Conservation (phyloP, 306 rosid species). For the Rosa rugosa region DNA sequence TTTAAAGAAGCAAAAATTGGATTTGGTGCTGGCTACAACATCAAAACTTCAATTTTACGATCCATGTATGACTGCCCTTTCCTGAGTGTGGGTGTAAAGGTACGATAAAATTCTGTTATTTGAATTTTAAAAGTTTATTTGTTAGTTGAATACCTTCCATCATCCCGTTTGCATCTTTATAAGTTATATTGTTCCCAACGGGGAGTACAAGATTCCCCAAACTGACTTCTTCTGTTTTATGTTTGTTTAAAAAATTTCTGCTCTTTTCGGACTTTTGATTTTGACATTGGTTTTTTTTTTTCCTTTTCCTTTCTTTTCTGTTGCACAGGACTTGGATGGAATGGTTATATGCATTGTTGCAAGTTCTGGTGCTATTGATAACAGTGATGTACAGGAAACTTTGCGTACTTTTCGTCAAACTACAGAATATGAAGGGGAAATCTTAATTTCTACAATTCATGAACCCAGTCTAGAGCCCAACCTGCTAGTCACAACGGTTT, state of each 20-base stretch:
- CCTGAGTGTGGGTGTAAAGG: slow-evolving; percentile 75
- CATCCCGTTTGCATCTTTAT: background rate
- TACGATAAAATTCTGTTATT: slow-evolving; percentile 26
- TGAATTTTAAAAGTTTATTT: background rate
- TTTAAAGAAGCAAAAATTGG: slow-evolving; percentile 82
- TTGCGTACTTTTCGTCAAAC: slow-evolving; percentile 63
- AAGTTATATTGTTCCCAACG: background rate
- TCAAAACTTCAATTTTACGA: slow-evolving; percentile 65
- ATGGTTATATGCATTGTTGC: slow-evolving; percentile 66
- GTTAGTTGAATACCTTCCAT: background rate
- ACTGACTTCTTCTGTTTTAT: background rate
- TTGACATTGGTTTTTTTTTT: background rate
- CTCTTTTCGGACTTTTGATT: background rate
- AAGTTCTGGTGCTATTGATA: slow-evolving; percentile 48
- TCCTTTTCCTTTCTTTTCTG: background rate
- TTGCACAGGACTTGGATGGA: slow-evolving; percentile 63
- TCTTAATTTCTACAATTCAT: slow-evolving; percentile 53
- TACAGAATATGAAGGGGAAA: slow-evolving; percentile 54
- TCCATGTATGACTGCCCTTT: slow-evolving; percentile 83
- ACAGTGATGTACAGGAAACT: slow-evolving; percentile 45
- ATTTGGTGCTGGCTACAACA: slow-evolving; percentile 82
- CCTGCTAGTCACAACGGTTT: slow-evolving; percentile 69
- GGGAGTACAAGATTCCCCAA: slow-evolving; percentile 1
- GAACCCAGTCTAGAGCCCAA: slow-evolving; percentile 80
- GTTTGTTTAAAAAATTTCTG: background rate